phyloP scores from a whole-genome alignment of 352 stramenopile species.

The Aphanomyces invadans region DNA sequence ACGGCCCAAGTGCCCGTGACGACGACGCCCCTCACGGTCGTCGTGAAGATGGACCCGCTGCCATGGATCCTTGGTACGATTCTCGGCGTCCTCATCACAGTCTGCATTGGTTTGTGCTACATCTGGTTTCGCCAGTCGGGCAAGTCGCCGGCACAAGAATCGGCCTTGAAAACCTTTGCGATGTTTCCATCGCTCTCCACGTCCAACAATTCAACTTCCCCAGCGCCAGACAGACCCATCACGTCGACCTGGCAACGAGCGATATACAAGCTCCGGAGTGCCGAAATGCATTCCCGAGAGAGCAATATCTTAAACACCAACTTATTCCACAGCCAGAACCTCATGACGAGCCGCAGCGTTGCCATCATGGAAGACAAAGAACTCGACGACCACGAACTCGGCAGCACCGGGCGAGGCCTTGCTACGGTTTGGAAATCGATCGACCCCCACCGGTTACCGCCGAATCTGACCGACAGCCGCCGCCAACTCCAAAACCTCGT shows the following conservation, averaged over 20 bases:
- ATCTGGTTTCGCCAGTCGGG: neutral
- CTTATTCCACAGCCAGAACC: neutral
- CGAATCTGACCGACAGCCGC: neutral
- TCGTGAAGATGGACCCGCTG: no score
- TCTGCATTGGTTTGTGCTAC: neutral
- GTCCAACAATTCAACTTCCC: neutral
- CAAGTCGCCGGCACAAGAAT: neutral
- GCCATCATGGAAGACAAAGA: slow-evolving; percentile 2
- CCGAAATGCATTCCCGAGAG: neutral
- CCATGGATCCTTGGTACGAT: slow-evolving; percentile 1
- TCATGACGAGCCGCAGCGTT: neutral
- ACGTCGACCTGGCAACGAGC: neutral
- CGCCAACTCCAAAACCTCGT: neutral
- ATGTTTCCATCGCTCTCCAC: neutral
- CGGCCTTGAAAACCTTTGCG: neutral
- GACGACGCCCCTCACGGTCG: no score
- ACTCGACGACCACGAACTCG: neutral
- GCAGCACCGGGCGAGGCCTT: neutral
- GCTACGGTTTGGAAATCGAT: neutral
- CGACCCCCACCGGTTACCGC: neutral
- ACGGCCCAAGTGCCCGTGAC: neutral
- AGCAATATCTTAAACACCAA: neutral
- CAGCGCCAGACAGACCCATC: no score
- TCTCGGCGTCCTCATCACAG: neutral
- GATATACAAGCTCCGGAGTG: neutral